Evolutionary conservation across 2,329 filamentous ascomycete species (phyloP), one percentile per base, ranked within the genome.

Genomic region (Pseudopithomyces chartarum): DNA sequence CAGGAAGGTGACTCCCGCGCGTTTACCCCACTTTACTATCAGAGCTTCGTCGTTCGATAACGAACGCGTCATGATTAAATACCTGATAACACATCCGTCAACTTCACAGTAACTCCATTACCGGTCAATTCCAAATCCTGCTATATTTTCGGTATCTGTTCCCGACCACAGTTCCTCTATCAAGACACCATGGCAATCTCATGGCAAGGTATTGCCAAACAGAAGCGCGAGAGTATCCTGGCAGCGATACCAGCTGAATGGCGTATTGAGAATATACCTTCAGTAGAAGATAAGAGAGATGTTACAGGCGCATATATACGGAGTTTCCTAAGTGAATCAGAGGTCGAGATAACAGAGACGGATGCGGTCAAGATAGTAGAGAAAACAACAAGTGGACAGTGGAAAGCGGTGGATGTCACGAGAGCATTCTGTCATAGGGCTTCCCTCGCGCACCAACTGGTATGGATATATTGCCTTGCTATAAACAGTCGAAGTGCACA

Each of bases 301-400:
- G 71, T 75, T 12, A 73, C 71, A 13, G 65, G 82, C 6, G 56
- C 74, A 13, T 87, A 83, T 60, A 81, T 87, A 42, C 80, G 84
- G 29, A 80, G 86, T 52, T 87, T 80, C 58, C 76, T 88, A 1
- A 78, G 73, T 6, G 55, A 78, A 19, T 69, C 77, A 39, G 86
- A 88, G 63, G 76, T 87, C 12, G 80, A 83, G 40, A 87, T 88
- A 55, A 89, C 86, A 0, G 84, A 87, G 63, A 83, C 81, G 5
- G 82, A 85, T 66, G 84, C 85, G 3, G 79, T 82, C 6, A 82
- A 79, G 0, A 85, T 88, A 54, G 81, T 82, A 0, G 75, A 80
- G 47, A 81, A 82, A 43, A 86, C 84, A 1, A 80, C 78, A 0
- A 74, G 76, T 1, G 85, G 85, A 1, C 61, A 65, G 58, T 88